Conservation (phyloP, 2,329 filamentous ascomycete species). For the Ascocoryne sarcoides region DNA sequence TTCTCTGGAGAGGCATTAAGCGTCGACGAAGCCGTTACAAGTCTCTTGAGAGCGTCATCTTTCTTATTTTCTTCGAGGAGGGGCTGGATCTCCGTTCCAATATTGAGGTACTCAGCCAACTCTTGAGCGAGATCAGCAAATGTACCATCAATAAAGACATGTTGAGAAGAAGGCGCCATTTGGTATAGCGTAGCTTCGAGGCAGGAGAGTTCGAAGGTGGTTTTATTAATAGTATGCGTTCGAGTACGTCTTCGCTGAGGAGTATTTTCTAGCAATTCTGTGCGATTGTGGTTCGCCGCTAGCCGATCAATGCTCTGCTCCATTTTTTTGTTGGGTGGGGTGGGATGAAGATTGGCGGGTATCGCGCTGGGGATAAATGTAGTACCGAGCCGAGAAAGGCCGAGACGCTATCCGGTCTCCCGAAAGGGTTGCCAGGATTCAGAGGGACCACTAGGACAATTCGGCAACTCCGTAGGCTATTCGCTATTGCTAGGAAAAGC, state of each 20-base stretch:
- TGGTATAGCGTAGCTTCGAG: conserved; percentile 8
- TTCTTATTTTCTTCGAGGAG: conserved; percentile 64
- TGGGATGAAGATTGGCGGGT: too few species aligned
- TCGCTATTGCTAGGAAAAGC: too few species aligned
- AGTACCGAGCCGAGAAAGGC: too few species aligned
- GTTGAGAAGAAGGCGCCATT: conserved; percentile 24
- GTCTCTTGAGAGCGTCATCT: conserved; percentile 80
- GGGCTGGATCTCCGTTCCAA: conserved; percentile 59
- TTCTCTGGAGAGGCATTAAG: conserved; percentile 87
- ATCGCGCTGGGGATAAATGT: too few species aligned
- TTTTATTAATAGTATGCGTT: neutral
- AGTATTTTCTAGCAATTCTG: too few species aligned
- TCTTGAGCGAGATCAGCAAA: conserved; percentile 91
- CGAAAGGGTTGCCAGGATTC: too few species aligned
- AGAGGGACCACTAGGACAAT: too few species aligned
- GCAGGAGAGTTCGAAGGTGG: conserved; percentile 6
- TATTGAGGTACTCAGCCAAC: conserved; percentile 88
- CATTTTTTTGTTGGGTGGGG: too few species aligned
- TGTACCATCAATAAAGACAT: conserved; percentile 78
- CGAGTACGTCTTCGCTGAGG: neutral
- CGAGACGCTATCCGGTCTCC: too few species aligned
- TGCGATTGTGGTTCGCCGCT: too few species aligned
- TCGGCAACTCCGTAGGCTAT: too few species aligned
- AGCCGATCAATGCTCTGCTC: too few species aligned
- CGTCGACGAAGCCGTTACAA: conserved; percentile 68